Percentiles rank a stretch among this genome's conserved stretches.
phyloP scores from a whole-genome alignment of 2,329 filamentous ascomycete species.

The Colletotrichum euphorbiae region DNA sequence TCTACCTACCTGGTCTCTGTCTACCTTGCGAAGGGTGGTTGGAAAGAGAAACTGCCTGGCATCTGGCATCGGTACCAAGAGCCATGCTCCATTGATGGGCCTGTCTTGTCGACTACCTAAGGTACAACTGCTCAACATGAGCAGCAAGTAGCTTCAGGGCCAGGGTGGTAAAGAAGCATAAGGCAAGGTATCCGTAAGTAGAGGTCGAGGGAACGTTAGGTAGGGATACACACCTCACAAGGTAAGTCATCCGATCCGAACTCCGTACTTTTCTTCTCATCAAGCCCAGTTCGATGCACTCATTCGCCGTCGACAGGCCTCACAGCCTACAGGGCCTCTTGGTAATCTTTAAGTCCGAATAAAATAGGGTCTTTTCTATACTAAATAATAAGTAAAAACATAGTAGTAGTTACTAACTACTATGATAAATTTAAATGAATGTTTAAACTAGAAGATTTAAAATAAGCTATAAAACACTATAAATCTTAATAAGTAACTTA shows the following conservation, averaged over 20 bases:
- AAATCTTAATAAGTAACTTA: no score
- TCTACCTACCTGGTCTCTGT: neutral
- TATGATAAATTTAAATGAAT: no score
- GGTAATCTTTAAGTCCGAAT: no score
- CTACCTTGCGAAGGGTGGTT: slow-evolving; percentile 5
- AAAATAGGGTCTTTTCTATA: no score
- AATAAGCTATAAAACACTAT: no score
- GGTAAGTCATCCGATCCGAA: slow-evolving; percentile 23
- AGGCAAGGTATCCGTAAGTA: slow-evolving; percentile 16
- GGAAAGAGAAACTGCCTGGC: slow-evolving; percentile 4
- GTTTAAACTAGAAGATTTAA: no score
- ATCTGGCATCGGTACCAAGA: neutral
- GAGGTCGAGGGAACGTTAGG: neutral
- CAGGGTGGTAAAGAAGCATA: slow-evolving; percentile 34
- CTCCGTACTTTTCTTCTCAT: slow-evolving; percentile 6
- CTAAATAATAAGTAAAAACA: no score
- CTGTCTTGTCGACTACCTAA: neutral
- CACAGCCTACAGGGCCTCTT: no score
- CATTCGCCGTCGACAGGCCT: slow-evolving; percentile 10
- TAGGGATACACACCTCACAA: slow-evolving; percentile 22
- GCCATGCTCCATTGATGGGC: neutral
- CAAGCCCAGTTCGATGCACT: slow-evolving; percentile 10
- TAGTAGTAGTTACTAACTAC: no score
- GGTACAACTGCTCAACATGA: neutral
- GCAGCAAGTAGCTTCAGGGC: slow-evolving; percentile 15